Base-by-base conservation (phyloP, 306 rosid species). In the Rosa multiflora region DNA sequence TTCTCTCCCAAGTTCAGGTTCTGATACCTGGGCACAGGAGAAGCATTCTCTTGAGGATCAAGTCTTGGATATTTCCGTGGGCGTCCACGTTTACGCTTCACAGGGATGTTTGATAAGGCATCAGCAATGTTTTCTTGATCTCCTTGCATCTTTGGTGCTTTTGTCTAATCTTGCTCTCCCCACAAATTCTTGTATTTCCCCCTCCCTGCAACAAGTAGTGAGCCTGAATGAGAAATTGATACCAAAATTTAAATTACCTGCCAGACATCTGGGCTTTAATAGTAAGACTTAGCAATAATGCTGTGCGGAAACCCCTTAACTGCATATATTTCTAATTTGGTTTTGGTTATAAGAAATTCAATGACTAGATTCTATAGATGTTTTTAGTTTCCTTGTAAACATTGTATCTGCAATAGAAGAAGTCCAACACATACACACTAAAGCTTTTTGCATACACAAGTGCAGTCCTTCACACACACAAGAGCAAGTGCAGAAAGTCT, bases 1-100 rank as follows among this genome's bases (percentile, higher is more conserved):
- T 69, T 85, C 64, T 74, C 91, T 73, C 49, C 79, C 78, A 80
- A 82, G 80, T 76, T 84, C 69, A 79, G 74, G 70, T 67, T 86
- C 73, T 74, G 89, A 83, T 83, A 68, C 74, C 61, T 84, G 46
- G 66, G 67, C 29, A 68, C 35, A 61, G 78, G 85, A 74, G 77
- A 72, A 79, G 78, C 77, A 76, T 78, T 78, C 61, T 77, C 94
- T 69, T 83, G 94, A 21, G 61, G 20, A 82, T 81, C 84, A 48
- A 85, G 80, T 73, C 75, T 88, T 6, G 97, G 99, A 77, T 89
- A 87, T 87, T 95, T 95, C 76, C 98, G 86, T 10, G 99, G 99
- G 52, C 99, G 99, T 37, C 99, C 99, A 21, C 99, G 97, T 82
- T 93, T 92, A 4, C 97, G 92, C 94, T 92, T 95, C 87, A 81